phyloP scores from a whole-genome alignment of 768 basidiomycete genomes.

The Hygrocybe coccinea region DNA sequence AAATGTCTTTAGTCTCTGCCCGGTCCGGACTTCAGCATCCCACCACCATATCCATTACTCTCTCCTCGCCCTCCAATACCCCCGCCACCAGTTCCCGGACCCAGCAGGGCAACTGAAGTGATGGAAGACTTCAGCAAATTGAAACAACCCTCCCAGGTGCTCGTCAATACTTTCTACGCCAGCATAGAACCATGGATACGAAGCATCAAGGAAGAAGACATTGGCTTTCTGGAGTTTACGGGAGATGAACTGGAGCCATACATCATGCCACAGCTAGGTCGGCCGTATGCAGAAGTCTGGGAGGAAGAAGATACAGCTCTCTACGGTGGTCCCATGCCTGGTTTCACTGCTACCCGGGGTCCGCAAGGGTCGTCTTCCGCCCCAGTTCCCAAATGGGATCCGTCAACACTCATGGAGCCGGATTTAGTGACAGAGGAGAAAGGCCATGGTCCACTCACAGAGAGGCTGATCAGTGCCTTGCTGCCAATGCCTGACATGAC shows the following conservation, averaged over 20 bases:
- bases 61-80: constrained; percentile 60
- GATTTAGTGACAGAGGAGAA: constrained; percentile 68
- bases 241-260: constrained; percentile 89
- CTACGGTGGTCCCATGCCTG: constrained; percentile 31
- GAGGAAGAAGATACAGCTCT: constrained; percentile 78
- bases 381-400: constrained; percentile 73
- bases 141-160: constrained; percentile 70
- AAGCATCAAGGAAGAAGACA: constrained; percentile 87
- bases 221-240: constrained; percentile 87
- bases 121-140: constrained; percentile 83
- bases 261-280: constrained; percentile 76
- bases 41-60: constrained; percentile 45
- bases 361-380: constrained; percentile 40
- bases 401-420: constrained; percentile 69
- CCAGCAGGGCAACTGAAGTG: constrained; percentile 78
- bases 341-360: constrained; percentile 22
- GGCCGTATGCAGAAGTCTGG: constrained; percentile 89
- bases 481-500: constrained; percentile 62
- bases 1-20: constrained; percentile 20
- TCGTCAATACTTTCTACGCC: constrained; percentile 75
- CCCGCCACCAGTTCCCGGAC: constrained; percentile 66
- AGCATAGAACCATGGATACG: constrained; percentile 89
- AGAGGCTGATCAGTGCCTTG: constrained; percentile 72
- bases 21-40: constrained; percentile 62
- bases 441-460: constrained; percentile 84